Base-by-base conservation (phyloP, 805 yeast species). In the Hemisphaericaspora nanyangensis region DNA sequence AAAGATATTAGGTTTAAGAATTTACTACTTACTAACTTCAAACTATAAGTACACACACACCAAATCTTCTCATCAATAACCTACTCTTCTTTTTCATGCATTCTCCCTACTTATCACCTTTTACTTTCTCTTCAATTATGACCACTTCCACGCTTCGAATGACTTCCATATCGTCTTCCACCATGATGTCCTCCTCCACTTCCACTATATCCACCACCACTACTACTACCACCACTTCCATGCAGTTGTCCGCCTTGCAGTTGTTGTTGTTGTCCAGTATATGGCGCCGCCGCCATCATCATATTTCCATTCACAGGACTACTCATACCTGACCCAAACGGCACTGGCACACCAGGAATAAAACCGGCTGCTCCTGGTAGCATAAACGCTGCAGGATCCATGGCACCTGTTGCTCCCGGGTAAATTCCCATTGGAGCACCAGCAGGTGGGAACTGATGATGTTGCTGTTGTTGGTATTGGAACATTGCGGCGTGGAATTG, bases 401-500 rank as follows among this genome's bases (percentile, higher is more conserved):
- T 35, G 58, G 62, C 13, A 62, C 67, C 26, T 22, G 26, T 22
- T 5, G 50, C 58, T 10, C 60, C 60, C 5, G 60, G 60, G 44
- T 59, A 63, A 55, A 64, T 56, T 7, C 56, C 56, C 34, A 63
- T 46, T 7, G 59, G 68, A 8, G 63, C 63, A 34, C 59, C 64
- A 3, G 63, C 64, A 12, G 61, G 62, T 2, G 68, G 57, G 13
- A 30, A 17, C 12, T 18, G 24, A 10, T 18, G 24, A 18, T 37
- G 34, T 34, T 34, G 60, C 12, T 55, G 60, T 34, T 49, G 56
- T 42, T 55, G 62, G 42, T 62, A 69, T 37, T 65, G 68, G 41
- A 61, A 61, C 54, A 62, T 61, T 13, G 69, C 67, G 11, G 63
- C 64, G 26, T 56, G 65, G 45, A 53, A 50, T 42, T 60, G 65